These are phyloP conservation scores for Euphorbia pulcherrima DNA, from an alignment of 345 rosid genomes.

Conservation along the genomic window DNA sequence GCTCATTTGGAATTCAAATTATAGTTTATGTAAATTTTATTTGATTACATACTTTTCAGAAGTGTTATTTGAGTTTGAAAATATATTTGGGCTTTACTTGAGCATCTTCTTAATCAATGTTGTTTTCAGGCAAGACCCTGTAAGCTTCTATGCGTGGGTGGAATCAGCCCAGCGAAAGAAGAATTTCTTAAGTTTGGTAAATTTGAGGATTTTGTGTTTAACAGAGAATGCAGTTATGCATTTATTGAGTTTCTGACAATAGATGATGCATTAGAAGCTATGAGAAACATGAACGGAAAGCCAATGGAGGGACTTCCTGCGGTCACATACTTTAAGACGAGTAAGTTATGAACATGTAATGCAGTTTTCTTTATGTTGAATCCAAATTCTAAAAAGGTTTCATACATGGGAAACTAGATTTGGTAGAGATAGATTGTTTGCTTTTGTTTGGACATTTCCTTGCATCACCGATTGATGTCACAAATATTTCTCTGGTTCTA, in stretches of 20 bases:
- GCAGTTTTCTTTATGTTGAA: not conserved
- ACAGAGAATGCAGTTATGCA: slow-evolving; percentile 72
- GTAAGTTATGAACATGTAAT: slow-evolving; percentile 42
- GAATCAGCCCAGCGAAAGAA: slow-evolving; percentile 62
- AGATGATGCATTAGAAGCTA: slow-evolving; percentile 73
- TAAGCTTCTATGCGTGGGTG: slow-evolving; percentile 88
- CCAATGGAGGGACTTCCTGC: slow-evolving; percentile 78
- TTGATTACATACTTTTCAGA: not conserved
- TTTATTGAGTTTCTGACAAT: slow-evolving; percentile 55
- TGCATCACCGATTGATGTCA: not conserved
- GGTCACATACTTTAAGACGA: slow-evolving; percentile 64
- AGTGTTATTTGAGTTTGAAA: not conserved
- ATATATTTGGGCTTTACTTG: not conserved
- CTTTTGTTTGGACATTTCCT: not conserved
- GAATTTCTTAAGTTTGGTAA: slow-evolving; percentile 74
- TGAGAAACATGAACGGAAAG: slow-evolving; percentile 75
- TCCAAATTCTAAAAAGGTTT: slow-evolving; percentile 3
- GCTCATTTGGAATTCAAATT: too few relatives aligned
- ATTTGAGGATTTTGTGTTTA: slow-evolving; percentile 72
- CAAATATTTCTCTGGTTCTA: not conserved
- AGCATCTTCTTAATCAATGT: not conserved
- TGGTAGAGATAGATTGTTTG: not conserved
- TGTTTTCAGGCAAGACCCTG: slow-evolving; percentile 71
- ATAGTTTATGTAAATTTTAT: not conserved
- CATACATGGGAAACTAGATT: not conserved